Percentiles rank a stretch among this genome's conserved stretches.
Conservation (phyloP, 768 basidiomycete species). For the Kwoniella sp. region DNA sequence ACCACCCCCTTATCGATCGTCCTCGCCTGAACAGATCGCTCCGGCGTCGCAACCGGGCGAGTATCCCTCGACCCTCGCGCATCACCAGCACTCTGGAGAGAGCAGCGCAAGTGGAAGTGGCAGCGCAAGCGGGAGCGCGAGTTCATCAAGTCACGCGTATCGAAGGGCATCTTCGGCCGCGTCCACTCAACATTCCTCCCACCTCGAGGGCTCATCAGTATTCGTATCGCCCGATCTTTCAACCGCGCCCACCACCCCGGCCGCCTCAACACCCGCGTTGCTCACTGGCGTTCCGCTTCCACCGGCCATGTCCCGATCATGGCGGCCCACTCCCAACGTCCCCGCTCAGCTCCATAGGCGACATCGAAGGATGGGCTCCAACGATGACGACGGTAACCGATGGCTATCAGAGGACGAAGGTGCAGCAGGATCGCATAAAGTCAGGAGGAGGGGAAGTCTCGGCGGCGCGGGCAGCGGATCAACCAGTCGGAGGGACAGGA, state of each 20-base stretch:
- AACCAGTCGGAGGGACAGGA: conserved; percentile 6
- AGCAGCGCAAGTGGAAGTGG: neutral
- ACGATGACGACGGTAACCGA: conserved; percentile 27
- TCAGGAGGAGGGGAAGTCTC: conserved; percentile 13
- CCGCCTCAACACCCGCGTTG: neutral
- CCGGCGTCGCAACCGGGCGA: too few species aligned
- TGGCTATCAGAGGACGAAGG: conserved; percentile 50
- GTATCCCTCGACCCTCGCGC: too few species aligned
- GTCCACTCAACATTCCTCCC: neutral
- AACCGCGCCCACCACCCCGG: conserved; percentile 14
- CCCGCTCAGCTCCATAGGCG: conserved; percentile 6
- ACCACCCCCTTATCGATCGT: conserved; percentile 9
- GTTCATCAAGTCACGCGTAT: too few species aligned
- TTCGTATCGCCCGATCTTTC: conserved; percentile 11
- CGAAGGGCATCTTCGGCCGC: conserved; percentile 1
- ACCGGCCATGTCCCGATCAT: conserved; percentile 1
- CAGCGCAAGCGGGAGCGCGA: too few species aligned
- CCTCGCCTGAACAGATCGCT: too few species aligned
- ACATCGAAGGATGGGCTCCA: neutral
- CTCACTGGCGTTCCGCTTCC: neutral
- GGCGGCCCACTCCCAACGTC: conserved; percentile 19
- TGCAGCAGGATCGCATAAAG: conserved; percentile 7
- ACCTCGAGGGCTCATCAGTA: neutral
- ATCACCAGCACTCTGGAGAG: neutral
- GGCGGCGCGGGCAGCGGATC: conserved; percentile 1